phyloP scores from a whole-genome alignment of 192 early-diverging fungal genomes.

The Backusella macrospora region DNA sequence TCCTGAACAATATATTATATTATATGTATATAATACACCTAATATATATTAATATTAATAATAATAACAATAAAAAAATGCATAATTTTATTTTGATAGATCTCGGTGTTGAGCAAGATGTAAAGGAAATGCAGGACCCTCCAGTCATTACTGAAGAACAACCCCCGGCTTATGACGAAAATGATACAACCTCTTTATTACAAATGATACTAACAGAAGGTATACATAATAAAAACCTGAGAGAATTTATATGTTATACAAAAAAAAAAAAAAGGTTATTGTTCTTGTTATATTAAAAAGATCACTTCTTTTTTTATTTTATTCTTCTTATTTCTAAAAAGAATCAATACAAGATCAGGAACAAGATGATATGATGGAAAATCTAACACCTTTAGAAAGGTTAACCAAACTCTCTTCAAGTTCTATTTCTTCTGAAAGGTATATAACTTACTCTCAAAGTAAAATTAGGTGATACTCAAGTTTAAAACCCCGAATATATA shows the following conservation, averaged over 20 bases:
- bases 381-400: neutral
- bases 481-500: constrained; percentile 11
- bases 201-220: constrained; percentile 21
- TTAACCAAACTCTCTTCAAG: neutral
- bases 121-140: neutral
- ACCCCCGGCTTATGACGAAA: constrained; percentile 7
- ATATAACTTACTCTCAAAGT: neutral
- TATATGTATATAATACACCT: neutral
- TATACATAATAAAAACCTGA: constrained; percentile 6
- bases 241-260: constrained; percentile 6
- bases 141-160: constrained; percentile 7
- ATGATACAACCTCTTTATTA: constrained; percentile 8
- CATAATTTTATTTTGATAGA: constrained; percentile 12
- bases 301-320: neutral
- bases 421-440: neutral
- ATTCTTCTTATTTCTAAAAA: neutral
- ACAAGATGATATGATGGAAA: constrained; percentile 7
- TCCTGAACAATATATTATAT: neutral
- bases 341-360: constrained; percentile 9
- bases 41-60: neutral
- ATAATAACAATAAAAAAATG: neutral
- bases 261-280: neutral
- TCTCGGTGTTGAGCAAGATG: constrained; percentile 9
- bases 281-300: neutral
- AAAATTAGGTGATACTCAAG: constrained; percentile 12